Percentiles rank a stretch among this genome's conserved stretches.
These are phyloP conservation scores for Yamadazyma mexicana DNA, from an alignment of 1,139 yeast species.

Conservation along the genomic window DNA sequence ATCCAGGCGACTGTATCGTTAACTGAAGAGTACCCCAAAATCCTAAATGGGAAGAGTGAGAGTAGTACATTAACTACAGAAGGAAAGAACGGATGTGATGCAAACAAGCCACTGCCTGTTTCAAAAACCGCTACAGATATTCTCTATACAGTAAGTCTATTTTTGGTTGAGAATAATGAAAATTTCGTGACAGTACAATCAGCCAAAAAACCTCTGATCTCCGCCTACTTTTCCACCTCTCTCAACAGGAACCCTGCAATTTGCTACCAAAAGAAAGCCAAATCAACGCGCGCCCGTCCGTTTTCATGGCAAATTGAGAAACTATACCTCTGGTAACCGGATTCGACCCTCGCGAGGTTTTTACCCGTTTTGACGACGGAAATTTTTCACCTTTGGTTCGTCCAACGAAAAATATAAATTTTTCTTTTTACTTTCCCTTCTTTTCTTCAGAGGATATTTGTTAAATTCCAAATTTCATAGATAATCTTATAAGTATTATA, in stretches of 20 bases:
- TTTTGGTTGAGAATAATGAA: no score
- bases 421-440: conserved; percentile 4
- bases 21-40: not conserved
- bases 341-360: conserved; percentile 1
- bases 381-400: conserved; percentile 4
- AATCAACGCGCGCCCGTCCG: no score
- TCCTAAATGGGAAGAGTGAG: not conserved
- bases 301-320: no score
- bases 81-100: no score
- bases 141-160: no score
- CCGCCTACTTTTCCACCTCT: no score
- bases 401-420: conserved; percentile 5
- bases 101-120: no score
- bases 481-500: conserved; percentile 1
- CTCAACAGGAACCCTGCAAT: no score
- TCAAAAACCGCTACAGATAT: no score
- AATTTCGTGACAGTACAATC: not conserved
- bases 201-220: not conserved
- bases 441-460: conserved; percentile 6
- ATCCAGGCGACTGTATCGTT: not conserved
- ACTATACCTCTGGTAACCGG: not conserved
- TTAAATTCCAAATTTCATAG: conserved; percentile 1
- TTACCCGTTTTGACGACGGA: conserved; percentile 3
- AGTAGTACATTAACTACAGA: no score
- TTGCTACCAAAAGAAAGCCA: no score